Percentiles rank a stretch among this genome's conserved stretches.
These are phyloP conservation scores for Claviceps arundinis DNA, from an alignment of 2,329 filamentous ascomycete species.

Conservation along the genomic window DNA sequence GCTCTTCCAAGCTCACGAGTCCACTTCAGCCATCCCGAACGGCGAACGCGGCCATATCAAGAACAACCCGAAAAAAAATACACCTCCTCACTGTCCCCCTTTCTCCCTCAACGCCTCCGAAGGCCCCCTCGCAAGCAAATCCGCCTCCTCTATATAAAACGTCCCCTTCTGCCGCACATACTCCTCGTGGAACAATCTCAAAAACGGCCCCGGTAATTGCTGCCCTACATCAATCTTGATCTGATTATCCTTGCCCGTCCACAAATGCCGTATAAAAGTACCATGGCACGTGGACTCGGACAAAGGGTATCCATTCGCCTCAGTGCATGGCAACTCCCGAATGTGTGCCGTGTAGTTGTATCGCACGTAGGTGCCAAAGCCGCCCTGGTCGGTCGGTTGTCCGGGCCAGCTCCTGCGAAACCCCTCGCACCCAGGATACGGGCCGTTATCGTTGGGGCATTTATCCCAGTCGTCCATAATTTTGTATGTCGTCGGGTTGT, in stretches of 20 bases:
- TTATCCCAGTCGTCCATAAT: conserved; percentile 35
- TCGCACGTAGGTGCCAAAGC: conserved; percentile 29
- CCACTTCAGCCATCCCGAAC: no score
- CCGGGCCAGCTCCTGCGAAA: conserved; percentile 23
- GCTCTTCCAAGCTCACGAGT: no score
- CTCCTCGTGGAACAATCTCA: conserved; percentile 23
- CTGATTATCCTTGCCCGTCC: conserved; percentile 26
- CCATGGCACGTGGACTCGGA: conserved; percentile 24
- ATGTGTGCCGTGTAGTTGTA: conserved; percentile 29
- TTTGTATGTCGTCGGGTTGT: conserved; percentile 31
- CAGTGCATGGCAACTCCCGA: conserved; percentile 25
- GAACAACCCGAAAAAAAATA: no score
- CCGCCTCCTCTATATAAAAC: conserved; percentile 22
- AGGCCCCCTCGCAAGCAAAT: conserved; percentile 17
- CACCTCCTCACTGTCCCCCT: not conserved
- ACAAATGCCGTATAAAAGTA: conserved; percentile 29
- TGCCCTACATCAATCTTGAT: conserved; percentile 26
- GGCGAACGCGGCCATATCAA: no score
- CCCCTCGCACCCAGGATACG: conserved; percentile 24
- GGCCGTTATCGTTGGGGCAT: conserved; percentile 26
- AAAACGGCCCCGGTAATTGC: conserved; percentile 22
- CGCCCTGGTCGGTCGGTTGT: conserved; percentile 28
- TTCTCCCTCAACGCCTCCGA: conserved; percentile 2
- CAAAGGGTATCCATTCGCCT: conserved; percentile 31
- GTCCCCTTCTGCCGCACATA: conserved; percentile 20